Evolutionary conservation across 495 filamentous ascomycete genomes (phyloP).

Genomic region (Neurospora intermedia): DNA sequence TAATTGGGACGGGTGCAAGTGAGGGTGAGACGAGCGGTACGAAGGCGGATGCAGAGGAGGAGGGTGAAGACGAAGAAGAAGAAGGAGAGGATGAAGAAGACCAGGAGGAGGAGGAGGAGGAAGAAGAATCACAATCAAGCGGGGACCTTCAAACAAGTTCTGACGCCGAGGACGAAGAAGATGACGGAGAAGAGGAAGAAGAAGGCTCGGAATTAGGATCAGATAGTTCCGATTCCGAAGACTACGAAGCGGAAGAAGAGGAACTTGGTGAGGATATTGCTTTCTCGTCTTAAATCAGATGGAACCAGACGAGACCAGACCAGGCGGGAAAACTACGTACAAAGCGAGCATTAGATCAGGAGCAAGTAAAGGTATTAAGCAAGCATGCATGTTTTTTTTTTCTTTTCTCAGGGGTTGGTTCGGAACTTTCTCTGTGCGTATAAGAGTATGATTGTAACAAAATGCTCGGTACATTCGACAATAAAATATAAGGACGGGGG

Average conservation of each 20-base stretch:
- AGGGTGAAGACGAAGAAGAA: background rate
- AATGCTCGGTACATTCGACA: background rate
- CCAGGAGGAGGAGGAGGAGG: background rate
- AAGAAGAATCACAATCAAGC: background rate
- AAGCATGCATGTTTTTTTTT: background rate
- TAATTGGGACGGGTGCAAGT: background rate
- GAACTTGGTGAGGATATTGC: constrained; percentile 28
- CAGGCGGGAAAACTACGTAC: background rate
- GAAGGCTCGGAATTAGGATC: constrained; percentile 5
- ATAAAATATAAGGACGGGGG: background rate
- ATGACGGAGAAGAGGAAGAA: constrained; percentile 8
- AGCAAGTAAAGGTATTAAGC: background rate
- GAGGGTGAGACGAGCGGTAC: background rate
- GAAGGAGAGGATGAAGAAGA: background rate
- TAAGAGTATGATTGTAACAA: background rate
- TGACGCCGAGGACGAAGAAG: constrained; percentile 3
- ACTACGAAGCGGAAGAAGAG: constrained; percentile 36
- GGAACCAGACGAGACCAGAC: background rate
- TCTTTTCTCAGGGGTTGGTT: background rate
- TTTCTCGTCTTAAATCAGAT: constrained; percentile 2
- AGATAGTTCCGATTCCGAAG: constrained; percentile 27
- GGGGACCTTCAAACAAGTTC: background rate
- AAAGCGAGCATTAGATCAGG: background rate
- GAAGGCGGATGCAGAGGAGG: background rate
- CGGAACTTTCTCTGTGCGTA: background rate